These are phyloP conservation scores for Fonsecaea erecta DNA, from an alignment of 2,329 filamentous ascomycete genomes.

Conservation along the genomic window DNA sequence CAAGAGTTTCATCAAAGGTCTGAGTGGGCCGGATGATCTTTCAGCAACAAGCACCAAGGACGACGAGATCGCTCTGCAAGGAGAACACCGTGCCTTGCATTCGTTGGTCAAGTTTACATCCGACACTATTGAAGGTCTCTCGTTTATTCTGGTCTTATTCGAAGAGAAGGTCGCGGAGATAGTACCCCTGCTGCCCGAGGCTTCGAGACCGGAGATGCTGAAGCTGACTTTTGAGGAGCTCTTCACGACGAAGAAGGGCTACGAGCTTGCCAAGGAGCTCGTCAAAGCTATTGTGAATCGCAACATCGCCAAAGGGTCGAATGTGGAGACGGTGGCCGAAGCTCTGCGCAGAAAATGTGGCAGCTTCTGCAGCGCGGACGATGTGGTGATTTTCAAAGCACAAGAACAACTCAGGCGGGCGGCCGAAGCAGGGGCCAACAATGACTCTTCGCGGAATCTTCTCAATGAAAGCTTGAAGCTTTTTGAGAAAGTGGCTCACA, in stretches of 20 bases:
- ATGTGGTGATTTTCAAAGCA: constrained; percentile 97
- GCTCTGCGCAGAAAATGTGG: constrained; percentile 89
- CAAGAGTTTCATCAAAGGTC: constrained; percentile 85
- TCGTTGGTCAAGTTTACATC: constrained; percentile 83
- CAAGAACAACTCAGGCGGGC: constrained; percentile 93
- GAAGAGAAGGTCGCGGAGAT: constrained; percentile 93
- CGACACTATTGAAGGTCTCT: constrained; percentile 93
- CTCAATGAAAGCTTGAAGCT: constrained; percentile 87
- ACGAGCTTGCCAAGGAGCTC: constrained; percentile 87
- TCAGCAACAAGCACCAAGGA: constrained; percentile 77
- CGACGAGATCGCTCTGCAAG: constrained; percentile 89
- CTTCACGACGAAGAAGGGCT: constrained; percentile 78
- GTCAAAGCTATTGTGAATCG: constrained; percentile 98
- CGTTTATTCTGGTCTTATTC: constrained; percentile 91
- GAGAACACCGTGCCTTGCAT: constrained; percentile 89
- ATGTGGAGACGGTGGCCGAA: constrained; percentile 96
- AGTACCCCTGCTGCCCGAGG: constrained; percentile 72
- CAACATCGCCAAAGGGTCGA: constrained; percentile 95
- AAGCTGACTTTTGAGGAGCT: constrained; percentile 85
- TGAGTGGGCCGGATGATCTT: constrained; percentile 89
- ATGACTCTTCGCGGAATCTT: constrained; percentile 75
- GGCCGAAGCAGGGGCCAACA: constrained; percentile 74
- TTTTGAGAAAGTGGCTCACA: constrained; percentile 86
- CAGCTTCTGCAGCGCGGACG: constrained; percentile 95
- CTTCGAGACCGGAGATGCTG: constrained; percentile 69